Base-by-base conservation (phyloP, 2,329 filamentous ascomycete species). In the Neonectria neomacrospora region DNA sequence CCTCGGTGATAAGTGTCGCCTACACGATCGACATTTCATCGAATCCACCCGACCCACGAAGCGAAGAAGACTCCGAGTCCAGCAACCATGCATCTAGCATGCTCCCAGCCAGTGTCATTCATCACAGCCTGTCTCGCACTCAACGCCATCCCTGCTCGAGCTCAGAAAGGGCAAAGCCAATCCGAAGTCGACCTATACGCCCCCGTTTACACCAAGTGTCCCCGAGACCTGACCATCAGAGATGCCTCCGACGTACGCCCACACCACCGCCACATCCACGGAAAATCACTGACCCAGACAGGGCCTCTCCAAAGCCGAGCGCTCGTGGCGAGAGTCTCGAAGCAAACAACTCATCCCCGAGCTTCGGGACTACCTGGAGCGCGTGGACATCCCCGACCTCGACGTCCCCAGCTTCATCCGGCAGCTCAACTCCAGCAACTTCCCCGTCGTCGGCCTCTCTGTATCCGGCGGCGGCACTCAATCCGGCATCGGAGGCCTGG, bases 381-480 rank as follows among this genome's bases (percentile, higher is more conserved):
- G 66, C 1, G 72, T 62, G 3, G 65, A 73, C 2, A 73, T 75
- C 7, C 45, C 52, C 0, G 58, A 44, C 6, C 69, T 76, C 41
- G 61, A 75, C 18, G 58, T 76, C 0, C 30, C 54, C 0, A 45
- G 55, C 18, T 76, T 70, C 11, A 61, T 74, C 1, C 45, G 65
- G 10, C 65, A 63, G 8, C 63, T 76, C 10, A 71, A 71, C 22
- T 34, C 22, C 4, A 67, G 32, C 1, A 65, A 60, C 22, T 57
- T 69, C 0, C 72, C 74, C 1, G 32, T 74, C 1, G 54, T 76
- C 12, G 73, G 72, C 0, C 58, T 74, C 7, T 66, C 74, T 1
- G 54, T 75, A 10, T 75, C 74, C 0, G 74, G 73, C 0, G 74
- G 73, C 30, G 73, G 72, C 0, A 73, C 74, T 0, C 74, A 75